These are phyloP conservation scores for Coemansia sp. DNA, from an alignment of 192 early-diverging fungal species.

Conservation along the genomic window DNA sequence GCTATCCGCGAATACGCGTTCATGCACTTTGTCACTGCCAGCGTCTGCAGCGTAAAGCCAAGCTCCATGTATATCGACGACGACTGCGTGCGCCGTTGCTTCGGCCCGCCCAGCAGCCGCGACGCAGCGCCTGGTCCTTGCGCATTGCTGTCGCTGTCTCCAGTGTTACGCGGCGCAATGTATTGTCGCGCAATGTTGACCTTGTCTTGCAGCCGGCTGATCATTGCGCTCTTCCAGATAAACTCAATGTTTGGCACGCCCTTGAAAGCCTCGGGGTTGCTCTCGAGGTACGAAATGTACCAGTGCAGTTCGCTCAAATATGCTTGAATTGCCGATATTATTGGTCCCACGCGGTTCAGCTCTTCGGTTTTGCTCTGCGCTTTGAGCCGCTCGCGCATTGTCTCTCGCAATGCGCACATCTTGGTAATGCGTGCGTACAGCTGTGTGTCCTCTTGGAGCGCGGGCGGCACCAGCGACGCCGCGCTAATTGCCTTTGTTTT, in stretches of 20 bases:
- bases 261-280: constrained; percentile 33
- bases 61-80: constrained; percentile 46
- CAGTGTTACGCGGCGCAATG: constrained; percentile 16
- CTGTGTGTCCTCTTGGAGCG: constrained; percentile 49
- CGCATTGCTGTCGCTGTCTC: constrained; percentile 22
- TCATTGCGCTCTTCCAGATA: constrained; percentile 54
- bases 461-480: constrained; percentile 29
- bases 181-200: constrained; percentile 23
- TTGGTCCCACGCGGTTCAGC: constrained; percentile 21
- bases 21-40: constrained; percentile 52
- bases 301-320: constrained; percentile 51
- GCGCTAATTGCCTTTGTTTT: constrained; percentile 45
- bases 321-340: constrained; percentile 31
- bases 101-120: constrained; percentile 26
- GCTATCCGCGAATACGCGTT: constrained; percentile 46
- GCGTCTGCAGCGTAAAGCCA: constrained; percentile 44
- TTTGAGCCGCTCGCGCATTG: constrained; percentile 51
- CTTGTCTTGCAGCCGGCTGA: constrained; percentile 30
- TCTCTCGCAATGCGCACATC: constrained; percentile 47
- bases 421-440: constrained; percentile 39
- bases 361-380: constrained; percentile 46
- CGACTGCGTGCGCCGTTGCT: constrained; percentile 50
- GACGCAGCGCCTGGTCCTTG: constrained; percentile 8
- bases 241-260: constrained; percentile 41
- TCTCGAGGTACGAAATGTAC: constrained; percentile 42